Base-by-base conservation (phyloP, 306 rosid species). In the Lathyrus tuberosus region DNA sequence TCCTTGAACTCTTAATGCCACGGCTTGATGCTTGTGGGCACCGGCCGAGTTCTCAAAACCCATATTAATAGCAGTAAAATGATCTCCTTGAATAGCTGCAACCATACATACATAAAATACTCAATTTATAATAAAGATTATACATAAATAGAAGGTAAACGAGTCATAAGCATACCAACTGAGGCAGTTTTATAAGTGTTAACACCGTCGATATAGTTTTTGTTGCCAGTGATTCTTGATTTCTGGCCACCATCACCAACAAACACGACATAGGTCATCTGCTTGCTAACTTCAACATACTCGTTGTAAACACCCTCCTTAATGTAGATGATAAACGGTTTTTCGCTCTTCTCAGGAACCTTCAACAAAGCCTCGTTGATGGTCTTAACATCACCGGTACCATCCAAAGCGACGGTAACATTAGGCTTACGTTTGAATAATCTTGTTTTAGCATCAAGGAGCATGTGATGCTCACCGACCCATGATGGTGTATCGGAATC, bases 11-110 rank as follows among this genome's bases (percentile, higher is more conserved):
- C 90, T 79, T 10, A 91, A 6, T 6, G 97, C 95, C 8, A 88
- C 95, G 1, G 97, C 97, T 54, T 91, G 95, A 69, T 86, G 95
- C 58, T 84, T 86, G 1, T 61, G 16, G 2, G 95, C 54, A 0
- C 95, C 92, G 0, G 97, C 95, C 0, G 84, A 67, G 84, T 91
- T 91, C 73, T 84, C 92, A 28, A 91, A 79, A 9, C 95, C 95
- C 13, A 91, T 78, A 11, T 88, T 81, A 33, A 68, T 66, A 0
- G 84, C 97, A 6, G 58, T 62, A 74, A 91, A 91, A 41, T 75
- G 46, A 30, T 85, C 87, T 30, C 84, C 95, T 1, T 63, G 70
- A 4, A 86, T 43, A n/a, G 79, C 96, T 86, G 81, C 74, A 30
- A 18, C 4, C 70, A 42, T 20, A 26, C 1, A 33, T 6, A 33